Evolutionary conservation across 139 green algal genomes (phyloP), one percentile per base, ranked within the genome.

Genomic region (Desmodesmus armatus): DNA sequence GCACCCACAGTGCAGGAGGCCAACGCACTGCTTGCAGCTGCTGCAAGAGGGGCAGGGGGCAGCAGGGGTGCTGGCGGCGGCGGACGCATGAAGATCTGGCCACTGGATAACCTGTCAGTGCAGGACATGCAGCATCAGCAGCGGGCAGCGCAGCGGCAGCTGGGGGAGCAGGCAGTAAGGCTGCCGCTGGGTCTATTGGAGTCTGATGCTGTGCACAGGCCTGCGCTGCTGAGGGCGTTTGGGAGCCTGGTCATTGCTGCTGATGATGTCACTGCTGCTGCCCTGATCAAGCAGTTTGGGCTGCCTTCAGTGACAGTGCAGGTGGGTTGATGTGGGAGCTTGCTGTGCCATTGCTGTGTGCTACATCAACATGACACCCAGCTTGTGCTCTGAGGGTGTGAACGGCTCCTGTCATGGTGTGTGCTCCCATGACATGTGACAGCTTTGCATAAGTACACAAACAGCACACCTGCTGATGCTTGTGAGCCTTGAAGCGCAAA

Each of bases 191-290:
- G 90, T 23, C 85, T 93, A 33, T 39, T 91, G 13, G 9, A 63
- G 2, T 87, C 80, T 65, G 49, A 85, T 31, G 62, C 72, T 0
- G 3, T 33, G 37, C 19, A 74, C 41, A n/a, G 51, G 27, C 17
- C 63, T 37, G 90, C 90, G 0, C 72, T 93, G 73, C 44, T 80
- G 3, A 76, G 86, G 40, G 88, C 88, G 6, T 92, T 92, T 81
- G 90, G 90, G 0, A 29, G 79, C 25, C 74, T 80, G 51, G 78
- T 93, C 1, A 79, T 93, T 27, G 90, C 90, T 13, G 83, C 80
- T 5, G 87, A 85, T 62, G 81, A 85, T 40, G 67, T 62, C 23
- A 85, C 85, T 47, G 90, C 90, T 39, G 86, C 78, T 27, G 43
- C 80, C 65, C 84, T 93, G 5, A 63, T 87, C 39, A 41, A 62